Evolutionary conservation across 2,329 filamentous ascomycete genomes (phyloP).

Genomic region (Pleoardoris graminearum): DNA sequence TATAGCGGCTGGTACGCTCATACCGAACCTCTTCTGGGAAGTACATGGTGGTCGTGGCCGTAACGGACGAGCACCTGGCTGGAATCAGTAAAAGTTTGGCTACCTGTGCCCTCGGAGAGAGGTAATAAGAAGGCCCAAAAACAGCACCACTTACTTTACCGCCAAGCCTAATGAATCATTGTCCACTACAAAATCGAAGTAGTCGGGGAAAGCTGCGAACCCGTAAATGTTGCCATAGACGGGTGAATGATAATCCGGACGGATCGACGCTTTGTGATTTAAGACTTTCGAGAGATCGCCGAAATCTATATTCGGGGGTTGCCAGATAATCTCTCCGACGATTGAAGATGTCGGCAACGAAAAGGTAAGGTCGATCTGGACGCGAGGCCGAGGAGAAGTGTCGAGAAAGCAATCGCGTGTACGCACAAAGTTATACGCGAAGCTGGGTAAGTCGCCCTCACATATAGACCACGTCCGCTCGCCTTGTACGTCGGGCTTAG

Average conservation of each 20-base stretch:
- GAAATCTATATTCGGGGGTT: not conserved
- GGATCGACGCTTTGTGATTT: not conserved
- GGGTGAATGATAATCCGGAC: not conserved
- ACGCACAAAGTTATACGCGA: constrained; percentile 37
- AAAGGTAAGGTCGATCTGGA: constrained; percentile 17
- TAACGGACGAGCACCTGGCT: constrained; percentile 19
- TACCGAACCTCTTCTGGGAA: constrained; percentile 36
- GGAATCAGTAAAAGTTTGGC: not conserved
- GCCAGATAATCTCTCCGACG: not conserved
- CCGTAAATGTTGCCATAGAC: not conserved
- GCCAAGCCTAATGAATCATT: not conserved
- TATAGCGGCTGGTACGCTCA: constrained; percentile 36
- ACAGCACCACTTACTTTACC: not conserved
- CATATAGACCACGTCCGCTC: constrained; percentile 28
- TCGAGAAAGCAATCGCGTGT: constrained; percentile 39
- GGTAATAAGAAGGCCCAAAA: not conserved
- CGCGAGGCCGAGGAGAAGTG: constrained; percentile 11
- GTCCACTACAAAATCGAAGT: constrained; percentile 10
- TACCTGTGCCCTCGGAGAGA: constrained; percentile 8
- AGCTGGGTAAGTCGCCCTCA: constrained; percentile 26
- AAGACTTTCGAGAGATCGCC: not conserved
- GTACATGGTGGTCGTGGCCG: constrained; percentile 16
- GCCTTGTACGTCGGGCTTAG: not conserved
- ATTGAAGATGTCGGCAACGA: not conserved
- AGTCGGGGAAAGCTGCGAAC: constrained; percentile 1